A percentile compares a stretch with the other conserved stretches of the same genome.
Evolutionary conservation across 83 land plant genomes (phyloP).

Genomic region (Thuja plicata): DNA sequence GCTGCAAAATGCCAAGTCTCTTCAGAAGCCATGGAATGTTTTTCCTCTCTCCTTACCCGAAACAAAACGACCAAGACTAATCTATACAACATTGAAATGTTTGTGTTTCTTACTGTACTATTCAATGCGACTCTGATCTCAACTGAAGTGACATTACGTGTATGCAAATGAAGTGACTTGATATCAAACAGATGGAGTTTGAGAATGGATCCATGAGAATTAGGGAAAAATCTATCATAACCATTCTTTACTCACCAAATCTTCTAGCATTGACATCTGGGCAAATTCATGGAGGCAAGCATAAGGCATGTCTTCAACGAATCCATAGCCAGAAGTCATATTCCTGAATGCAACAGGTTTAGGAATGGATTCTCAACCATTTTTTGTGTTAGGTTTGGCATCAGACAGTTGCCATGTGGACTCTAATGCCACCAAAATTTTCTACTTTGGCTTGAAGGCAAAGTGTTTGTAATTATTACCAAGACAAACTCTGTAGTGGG

Average conservation of each 20-base stretch:
- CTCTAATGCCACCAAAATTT: conserved; percentile 35
- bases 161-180: too few relatives aligned
- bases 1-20: not conserved
- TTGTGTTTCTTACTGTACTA: too few relatives aligned
- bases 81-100: not conserved
- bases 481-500: too few relatives aligned
- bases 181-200: not conserved
- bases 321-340: conserved; percentile 62
- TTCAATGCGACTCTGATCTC: too few relatives aligned
- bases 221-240: not conserved
- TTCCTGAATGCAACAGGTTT: conserved; percentile 48
- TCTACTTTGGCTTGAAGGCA: conserved; percentile 31
- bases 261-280: conserved; percentile 56
- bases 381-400: conserved; percentile 29
- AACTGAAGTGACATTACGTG: too few relatives aligned
- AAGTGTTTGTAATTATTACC: not conserved
- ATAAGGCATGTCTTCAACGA: conserved; percentile 58
- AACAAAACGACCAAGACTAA: too few relatives aligned
- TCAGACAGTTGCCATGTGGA: conserved; percentile 39
- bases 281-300: conserved; percentile 66
- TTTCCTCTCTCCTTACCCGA: not conserved
- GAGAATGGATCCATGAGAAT: too few relatives aligned
- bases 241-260: conserved; percentile 56
- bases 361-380: conserved; percentile 30
- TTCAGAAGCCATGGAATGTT: not conserved